These are phyloP conservation scores for Fusarium begoniae DNA, from an alignment of 2,329 filamentous ascomycete species.

Conservation along the genomic window DNA sequence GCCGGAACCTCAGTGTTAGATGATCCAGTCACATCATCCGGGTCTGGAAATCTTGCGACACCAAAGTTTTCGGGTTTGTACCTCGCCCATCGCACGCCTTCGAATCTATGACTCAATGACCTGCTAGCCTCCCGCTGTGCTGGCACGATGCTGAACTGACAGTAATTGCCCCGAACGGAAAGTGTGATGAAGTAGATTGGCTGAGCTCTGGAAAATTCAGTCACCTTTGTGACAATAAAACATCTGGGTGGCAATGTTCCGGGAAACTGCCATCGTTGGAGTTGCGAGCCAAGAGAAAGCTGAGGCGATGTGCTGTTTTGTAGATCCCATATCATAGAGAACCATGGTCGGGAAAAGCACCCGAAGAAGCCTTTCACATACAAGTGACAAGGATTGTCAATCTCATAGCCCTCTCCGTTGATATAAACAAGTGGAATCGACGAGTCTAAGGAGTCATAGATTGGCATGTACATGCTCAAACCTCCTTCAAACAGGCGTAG, in stretches of 20 bases:
- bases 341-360: fast-evolving
- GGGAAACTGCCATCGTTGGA: not conserved
- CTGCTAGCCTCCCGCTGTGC: too few relatives aligned
- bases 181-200: fast-evolving
- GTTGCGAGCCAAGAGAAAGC: fast-evolving
- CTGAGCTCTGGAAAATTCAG: fast-evolving
- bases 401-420: fast-evolving
- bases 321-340: not conserved
- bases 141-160: fast-evolving
- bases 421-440: fast-evolving
- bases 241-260: fast-evolving
- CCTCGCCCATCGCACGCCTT: too few relatives aligned
- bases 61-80: too few relatives aligned
- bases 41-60: too few relatives aligned
- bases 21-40: too few relatives aligned
- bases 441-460: fast-evolving
- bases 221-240: fast-evolving
- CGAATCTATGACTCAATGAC: too few relatives aligned
- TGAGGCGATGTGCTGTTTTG: fast-evolving
- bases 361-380: fast-evolving
- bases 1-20: too few relatives aligned
- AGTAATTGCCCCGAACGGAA: fast-evolving
- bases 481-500: not conserved
- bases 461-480: not conserved
- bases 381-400: fast-evolving